These are phyloP conservation scores for Lactarius vividus DNA, from an alignment of 768 basidiomycete species.

Conservation along the genomic window DNA sequence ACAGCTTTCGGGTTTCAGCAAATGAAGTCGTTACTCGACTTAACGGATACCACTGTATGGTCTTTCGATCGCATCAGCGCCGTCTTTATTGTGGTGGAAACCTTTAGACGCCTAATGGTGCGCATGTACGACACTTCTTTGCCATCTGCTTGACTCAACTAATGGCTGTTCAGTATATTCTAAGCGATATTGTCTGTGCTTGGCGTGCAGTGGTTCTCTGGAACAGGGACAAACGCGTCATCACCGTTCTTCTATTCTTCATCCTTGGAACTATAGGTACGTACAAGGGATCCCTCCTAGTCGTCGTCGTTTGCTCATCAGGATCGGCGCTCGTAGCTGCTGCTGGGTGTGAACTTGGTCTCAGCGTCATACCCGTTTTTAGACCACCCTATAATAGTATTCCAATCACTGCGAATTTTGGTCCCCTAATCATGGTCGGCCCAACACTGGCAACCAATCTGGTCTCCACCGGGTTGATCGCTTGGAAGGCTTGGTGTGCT, in stretches of 20 bases:
- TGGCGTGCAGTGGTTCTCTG: conserved; percentile 2
- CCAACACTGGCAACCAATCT: background rate
- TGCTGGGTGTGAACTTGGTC: background rate
- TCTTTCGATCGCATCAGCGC: background rate
- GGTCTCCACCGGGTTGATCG: conserved; percentile 2
- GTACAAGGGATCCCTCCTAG: too few species aligned
- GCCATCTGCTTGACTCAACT: background rate
- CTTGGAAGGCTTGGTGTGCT: background rate
- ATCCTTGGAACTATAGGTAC: background rate
- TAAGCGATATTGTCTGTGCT: conserved; percentile 3
- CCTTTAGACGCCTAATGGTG: background rate
- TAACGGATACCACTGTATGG: background rate
- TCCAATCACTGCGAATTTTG: background rate
- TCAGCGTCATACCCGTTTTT: background rate
- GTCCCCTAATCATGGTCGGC: background rate
- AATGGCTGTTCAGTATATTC: background rate
- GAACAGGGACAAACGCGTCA: background rate
- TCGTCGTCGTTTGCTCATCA: too few species aligned
- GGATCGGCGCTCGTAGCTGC: too few species aligned
- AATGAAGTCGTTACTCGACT: too few species aligned
- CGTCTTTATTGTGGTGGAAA: background rate
- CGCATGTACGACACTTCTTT: background rate
- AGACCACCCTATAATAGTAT: too few species aligned
- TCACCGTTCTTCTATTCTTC: background rate
- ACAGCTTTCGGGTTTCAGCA: background rate